Conservation (phyloP, 345 rosid species). For the Gossypium bickii region DNA sequence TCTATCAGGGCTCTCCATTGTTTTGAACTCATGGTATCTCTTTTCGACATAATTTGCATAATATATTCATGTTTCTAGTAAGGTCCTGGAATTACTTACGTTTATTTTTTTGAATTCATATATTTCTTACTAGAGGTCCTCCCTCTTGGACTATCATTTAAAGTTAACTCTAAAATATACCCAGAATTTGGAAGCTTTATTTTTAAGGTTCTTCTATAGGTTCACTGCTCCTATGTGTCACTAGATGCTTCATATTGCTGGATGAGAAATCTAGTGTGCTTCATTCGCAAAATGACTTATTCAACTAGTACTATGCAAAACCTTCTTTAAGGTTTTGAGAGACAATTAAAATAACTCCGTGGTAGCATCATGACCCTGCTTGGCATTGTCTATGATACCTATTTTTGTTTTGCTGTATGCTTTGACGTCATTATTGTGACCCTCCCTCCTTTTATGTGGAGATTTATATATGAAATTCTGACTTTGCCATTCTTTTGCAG, state of each 20-base stretch:
- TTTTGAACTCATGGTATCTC: not conserved
- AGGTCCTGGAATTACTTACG: not conserved
- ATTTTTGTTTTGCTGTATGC: not conserved
- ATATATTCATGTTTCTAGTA: not conserved
- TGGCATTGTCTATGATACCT: not conserved
- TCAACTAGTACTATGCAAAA: not conserved
- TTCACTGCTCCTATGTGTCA: not conserved
- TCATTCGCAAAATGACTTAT: not conserved
- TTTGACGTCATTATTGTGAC: not conserved
- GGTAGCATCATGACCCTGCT: not conserved
- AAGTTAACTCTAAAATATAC: not conserved
- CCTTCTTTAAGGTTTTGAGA: not conserved
- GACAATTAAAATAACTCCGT: not conserved
- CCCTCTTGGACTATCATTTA: not conserved
- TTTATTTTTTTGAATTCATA: not conserved
- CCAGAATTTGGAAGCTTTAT: not conserved
- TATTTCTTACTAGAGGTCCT: no score
- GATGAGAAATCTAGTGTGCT: not conserved
- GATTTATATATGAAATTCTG: not conserved
- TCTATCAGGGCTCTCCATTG: not conserved
- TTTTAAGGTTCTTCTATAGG: not conserved
- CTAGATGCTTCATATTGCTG: not conserved
- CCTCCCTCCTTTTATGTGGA: not conserved
- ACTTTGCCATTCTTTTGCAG: constrained; percentile 29
- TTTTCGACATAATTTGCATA: not conserved